These are phyloP conservation scores for Inonotus obliquus DNA, from an alignment of 1,284 basidiomycete genomes.

Conservation along the genomic window DNA sequence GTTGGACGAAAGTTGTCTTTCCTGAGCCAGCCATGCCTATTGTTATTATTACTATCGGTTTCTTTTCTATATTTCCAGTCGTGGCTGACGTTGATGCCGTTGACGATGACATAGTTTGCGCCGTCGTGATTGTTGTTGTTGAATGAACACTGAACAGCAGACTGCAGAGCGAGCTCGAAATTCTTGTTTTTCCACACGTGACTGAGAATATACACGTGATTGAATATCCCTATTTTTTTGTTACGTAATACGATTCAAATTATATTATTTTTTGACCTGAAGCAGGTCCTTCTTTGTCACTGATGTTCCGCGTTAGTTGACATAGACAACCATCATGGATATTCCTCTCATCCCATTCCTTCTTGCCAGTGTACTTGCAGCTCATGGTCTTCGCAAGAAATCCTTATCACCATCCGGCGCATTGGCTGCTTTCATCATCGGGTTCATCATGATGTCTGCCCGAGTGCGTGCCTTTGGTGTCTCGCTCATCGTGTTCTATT, in stretches of 20 bases:
- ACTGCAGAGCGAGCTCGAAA: background rate
- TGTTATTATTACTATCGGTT: slow-evolving; percentile 79
- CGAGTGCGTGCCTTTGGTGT: slow-evolving; percentile 65
- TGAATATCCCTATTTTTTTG: too few species aligned
- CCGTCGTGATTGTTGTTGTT: background rate
- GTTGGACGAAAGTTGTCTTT: slow-evolving; percentile 96
- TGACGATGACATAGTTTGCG: slow-evolving; percentile 1
- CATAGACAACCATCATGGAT: slow-evolving; percentile 1
- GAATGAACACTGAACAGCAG: background rate
- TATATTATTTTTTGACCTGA: too few species aligned
- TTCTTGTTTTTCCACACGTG: background rate
- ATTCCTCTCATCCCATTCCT: slow-evolving; percentile 33
- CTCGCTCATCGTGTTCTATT: slow-evolving; percentile 78
- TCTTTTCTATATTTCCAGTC: slow-evolving; percentile 32
- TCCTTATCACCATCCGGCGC: slow-evolving; percentile 73
- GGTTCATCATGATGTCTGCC: slow-evolving; percentile 59
- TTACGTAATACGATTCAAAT: too few species aligned
- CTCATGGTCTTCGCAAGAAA: slow-evolving; percentile 49
- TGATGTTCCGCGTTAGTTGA: background rate
- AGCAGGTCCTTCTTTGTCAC: too few species aligned
- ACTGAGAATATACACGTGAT: background rate
- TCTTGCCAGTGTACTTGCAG: slow-evolving; percentile 40
- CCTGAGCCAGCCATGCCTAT: slow-evolving; percentile 96
- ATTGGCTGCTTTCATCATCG: slow-evolving; percentile 69
- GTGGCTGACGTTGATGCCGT: slow-evolving; percentile 9